Evolutionary conservation across 345 rosid genomes (phyloP).

Genomic region (Viola odorata): DNA sequence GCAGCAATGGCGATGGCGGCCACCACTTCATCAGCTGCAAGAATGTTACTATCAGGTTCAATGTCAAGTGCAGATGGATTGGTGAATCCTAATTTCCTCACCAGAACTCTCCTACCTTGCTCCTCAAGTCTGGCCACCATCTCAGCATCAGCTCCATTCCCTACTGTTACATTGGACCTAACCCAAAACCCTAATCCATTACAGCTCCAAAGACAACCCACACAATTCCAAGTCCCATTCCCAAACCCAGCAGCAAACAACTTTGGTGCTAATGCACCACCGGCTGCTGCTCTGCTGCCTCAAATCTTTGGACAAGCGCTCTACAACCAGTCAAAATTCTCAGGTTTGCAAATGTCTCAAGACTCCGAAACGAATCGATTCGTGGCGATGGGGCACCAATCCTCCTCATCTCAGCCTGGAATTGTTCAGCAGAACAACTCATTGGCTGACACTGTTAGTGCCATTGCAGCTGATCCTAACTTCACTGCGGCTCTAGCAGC

Average conservation of each 20-base stretch:
- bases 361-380: constrained; percentile 26
- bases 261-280: constrained; percentile 10
- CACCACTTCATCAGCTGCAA: constrained; percentile 80
- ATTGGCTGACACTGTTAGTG: constrained; percentile 33
- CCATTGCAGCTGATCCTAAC: constrained; percentile 53
- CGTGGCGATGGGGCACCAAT: constrained; percentile 17
- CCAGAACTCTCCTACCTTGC: constrained; percentile 71
- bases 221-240: constrained; percentile 45
- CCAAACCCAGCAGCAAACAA: constrained; percentile 25
- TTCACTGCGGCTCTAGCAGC: constrained; percentile 70
- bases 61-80: constrained; percentile 73
- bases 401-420: constrained; percentile 9
- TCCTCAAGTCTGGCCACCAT: constrained; percentile 95
- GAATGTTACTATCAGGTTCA: constrained; percentile 79
- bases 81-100: constrained; percentile 62
- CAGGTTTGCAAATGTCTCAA: constrained; percentile 57
- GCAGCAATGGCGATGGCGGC: constrained; percentile 92
- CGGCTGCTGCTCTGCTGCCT: constrained; percentile 37
- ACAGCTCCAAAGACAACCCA: constrained; percentile 31
- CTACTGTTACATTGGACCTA: constrained; percentile 87
- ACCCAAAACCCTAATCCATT: constrained; percentile 44
- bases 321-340: constrained; percentile 53
- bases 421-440: constrained; percentile 20
- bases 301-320: constrained; percentile 59
- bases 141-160: constrained; percentile 96